These are phyloP conservation scores for Penicillium sp. DNA, from an alignment of 2,329 filamentous ascomycete genomes.

Conservation along the genomic window DNA sequence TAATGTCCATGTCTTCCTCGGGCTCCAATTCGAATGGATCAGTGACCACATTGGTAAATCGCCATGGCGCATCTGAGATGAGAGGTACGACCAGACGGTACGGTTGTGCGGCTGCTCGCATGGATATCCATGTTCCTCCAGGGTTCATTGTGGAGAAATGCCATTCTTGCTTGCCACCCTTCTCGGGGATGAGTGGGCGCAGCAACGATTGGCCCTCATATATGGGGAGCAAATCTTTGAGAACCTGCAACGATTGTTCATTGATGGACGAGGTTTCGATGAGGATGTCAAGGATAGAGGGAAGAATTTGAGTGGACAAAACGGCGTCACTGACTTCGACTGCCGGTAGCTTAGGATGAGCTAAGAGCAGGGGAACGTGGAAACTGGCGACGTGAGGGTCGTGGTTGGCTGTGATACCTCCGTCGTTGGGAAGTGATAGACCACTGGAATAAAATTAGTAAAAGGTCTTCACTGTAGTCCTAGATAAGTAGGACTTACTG, in stretches of 20 bases:
- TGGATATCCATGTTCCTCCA: constrained; percentile 52
- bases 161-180: constrained; percentile 36
- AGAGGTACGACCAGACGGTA: constrained; percentile 71
- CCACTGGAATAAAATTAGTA: constrained; percentile 14
- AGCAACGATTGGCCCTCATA: constrained; percentile 52
- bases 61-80: constrained; percentile 63
- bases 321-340: constrained; percentile 25
- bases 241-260: constrained; percentile 31
- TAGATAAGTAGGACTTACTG: constrained; percentile 16
- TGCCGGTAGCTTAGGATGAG: constrained; percentile 26
- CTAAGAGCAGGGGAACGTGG: constrained; percentile 28
- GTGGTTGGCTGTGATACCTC: constrained; percentile 29
- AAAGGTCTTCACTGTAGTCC: no score
- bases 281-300: constrained; percentile 50
- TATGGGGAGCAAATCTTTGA: constrained; percentile 43
- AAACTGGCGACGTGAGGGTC: constrained; percentile 29
- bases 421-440: constrained; percentile 28
- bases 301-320: constrained; percentile 40
- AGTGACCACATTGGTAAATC: constrained; percentile 36
- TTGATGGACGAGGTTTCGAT: constrained; percentile 44
- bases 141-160: constrained; percentile 39
- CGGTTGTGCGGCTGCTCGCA: constrained; percentile 74
- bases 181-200: constrained; percentile 38
- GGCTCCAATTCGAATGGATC: constrained; percentile 38
- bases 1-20: constrained; percentile 34